A percentile compares a stretch with the other conserved stretches of the same genome.
Evolutionary conservation across 495 filamentous ascomycete species (phyloP).

Genomic region (Hyphodiscus hymeniophilus): DNA sequence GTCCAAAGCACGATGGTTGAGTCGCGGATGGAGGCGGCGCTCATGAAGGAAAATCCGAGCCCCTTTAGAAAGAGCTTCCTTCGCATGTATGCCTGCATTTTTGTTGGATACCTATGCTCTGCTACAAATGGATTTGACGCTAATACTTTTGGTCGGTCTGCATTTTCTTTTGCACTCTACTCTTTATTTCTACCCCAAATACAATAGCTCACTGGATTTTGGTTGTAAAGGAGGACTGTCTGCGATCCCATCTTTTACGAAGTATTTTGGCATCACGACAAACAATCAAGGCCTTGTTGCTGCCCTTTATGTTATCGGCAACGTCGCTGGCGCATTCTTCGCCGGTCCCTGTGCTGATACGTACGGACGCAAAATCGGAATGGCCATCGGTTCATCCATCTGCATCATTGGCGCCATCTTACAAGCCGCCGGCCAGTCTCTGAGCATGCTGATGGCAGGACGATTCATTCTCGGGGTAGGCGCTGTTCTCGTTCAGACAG

Average conservation of each 20-base stretch:
- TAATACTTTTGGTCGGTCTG: background rate
- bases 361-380: conserved; percentile 37
- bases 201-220: no score
- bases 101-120: background rate
- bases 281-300: background rate
- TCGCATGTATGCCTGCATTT: background rate
- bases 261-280: background rate
- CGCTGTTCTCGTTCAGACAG: conserved; percentile 41
- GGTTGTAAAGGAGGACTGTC: background rate
- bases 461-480: conserved; percentile 55
- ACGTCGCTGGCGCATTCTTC: background rate
- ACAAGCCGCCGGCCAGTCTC: conserved; percentile 30
- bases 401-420: conserved; percentile 42
- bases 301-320: conserved; percentile 1
- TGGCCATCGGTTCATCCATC: conserved; percentile 39
- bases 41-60: background rate
- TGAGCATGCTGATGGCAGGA: conserved; percentile 45
- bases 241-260: background rate
- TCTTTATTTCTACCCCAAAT: no score
- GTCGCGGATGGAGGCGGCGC: background rate
- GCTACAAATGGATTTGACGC: background rate
- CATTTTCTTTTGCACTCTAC: background rate
- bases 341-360: background rate
- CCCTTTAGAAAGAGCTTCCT: background rate
- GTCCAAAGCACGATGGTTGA: background rate